phyloP scores from a whole-genome alignment of 805 yeast species.

The Pichia gijzeniarum region DNA sequence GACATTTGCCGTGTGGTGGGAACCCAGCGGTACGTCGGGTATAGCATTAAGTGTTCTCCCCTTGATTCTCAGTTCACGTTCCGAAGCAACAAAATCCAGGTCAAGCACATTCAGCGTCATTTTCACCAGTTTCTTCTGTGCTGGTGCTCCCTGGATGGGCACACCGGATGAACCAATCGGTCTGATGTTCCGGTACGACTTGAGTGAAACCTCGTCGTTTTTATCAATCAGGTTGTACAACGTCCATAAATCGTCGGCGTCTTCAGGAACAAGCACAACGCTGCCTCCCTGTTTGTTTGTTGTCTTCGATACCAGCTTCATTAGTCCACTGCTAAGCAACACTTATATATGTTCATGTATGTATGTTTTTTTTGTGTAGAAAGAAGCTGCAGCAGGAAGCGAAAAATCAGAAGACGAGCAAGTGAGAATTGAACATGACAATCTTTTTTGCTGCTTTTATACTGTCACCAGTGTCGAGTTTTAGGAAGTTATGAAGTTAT shows the following conservation, averaged over 20 bases:
- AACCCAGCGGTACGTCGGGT: constrained; percentile 74
- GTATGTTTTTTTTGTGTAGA: too few species aligned
- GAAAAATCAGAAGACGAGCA: too few species aligned
- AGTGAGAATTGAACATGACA: too few species aligned
- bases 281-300: constrained; percentile 60
- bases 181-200: constrained; percentile 60
- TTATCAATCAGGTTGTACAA: constrained; percentile 71
- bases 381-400: too few species aligned
- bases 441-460: too few species aligned
- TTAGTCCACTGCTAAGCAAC: too few species aligned
- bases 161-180: constrained; percentile 18
- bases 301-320: constrained; percentile 50
- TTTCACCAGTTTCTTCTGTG: constrained; percentile 49
- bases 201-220: constrained; percentile 67
- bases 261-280: constrained; percentile 70
- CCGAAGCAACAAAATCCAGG: constrained; percentile 73
- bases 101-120: constrained; percentile 58
- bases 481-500: too few species aligned
- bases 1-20: constrained; percentile 82
- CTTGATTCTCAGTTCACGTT: constrained; percentile 68
- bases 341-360: too few species aligned
- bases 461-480: too few species aligned
- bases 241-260: constrained; percentile 88
- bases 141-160: constrained; percentile 15
- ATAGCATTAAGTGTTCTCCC: constrained; percentile 67